Base-by-base conservation (phyloP, 2,329 filamentous ascomycete species). In the Scytalidium lignicola region DNA sequence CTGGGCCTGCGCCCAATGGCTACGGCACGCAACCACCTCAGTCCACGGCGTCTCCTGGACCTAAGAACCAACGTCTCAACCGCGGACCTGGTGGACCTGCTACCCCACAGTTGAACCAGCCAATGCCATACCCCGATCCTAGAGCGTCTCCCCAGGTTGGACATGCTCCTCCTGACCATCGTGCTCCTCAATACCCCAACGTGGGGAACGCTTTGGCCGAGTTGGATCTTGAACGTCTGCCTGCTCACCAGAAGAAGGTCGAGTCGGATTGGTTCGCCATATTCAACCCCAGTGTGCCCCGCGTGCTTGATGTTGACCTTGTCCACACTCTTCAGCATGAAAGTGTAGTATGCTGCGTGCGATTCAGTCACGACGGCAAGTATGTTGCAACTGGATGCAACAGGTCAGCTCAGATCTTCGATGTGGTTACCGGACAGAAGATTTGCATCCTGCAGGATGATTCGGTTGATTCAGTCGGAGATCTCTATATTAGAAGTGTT, bases 371-470 rank as follows among this genome's bases (percentile, higher is more conserved):
- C 48, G 93, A 99, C 64, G 93, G 93, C 58, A 91, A 95, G 65
- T 96, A 89, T 60, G 88, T 99, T 48, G 93, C 93, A 7, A 99
- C 93, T 4, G 93, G 93, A 41, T 97, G 93, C 76, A 99, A 99
- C 70, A 79, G 91, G 55, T 96, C 90, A n/a, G 93, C 93, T n/a
- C 92, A 97, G 70, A 99, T 99, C 61, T 99, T 93, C 68, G 93
- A 99, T 57, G 92, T 97, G 40, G 78, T 82, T 61, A 87, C 82
- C 15, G 93, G 93, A 49, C 82, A 89, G 59, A 93, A 92, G 67
- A 83, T 97, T 47, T 93, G 89, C 58, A 86, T 93, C 51, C 75
- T 97, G 28, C 90, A 96, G 67, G 93, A 99, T 61, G 87, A 92
- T 59, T 86, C 79, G 42, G 88, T 90, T 42, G 90, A 95, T 58